These are phyloP conservation scores for Tulasnella sp. DNA, from an alignment of 768 basidiomycete species.

Conservation along the genomic window DNA sequence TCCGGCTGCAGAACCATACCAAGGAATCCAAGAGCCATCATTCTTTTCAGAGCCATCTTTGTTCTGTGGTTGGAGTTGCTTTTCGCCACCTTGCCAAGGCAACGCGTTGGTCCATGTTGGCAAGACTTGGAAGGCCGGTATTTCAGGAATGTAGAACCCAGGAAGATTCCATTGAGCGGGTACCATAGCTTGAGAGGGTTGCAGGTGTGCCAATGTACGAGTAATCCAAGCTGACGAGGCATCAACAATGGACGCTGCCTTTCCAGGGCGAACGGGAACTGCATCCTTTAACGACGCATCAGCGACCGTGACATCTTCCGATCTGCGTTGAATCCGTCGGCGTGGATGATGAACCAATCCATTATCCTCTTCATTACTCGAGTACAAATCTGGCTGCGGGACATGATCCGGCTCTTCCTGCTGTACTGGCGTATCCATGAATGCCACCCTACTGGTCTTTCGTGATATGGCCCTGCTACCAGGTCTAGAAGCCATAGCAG, in stretches of 20 bases:
- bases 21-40: slow-evolving; percentile 15
- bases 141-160: slow-evolving; percentile 34
- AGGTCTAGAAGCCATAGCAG: background rate
- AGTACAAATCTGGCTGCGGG: slow-evolving; percentile 11
- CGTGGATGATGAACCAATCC: background rate
- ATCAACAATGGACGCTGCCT: slow-evolving; percentile 23
- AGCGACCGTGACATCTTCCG: background rate
- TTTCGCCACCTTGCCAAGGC: slow-evolving; percentile 39
- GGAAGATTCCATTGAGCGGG: slow-evolving; percentile 32
- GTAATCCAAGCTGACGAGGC: slow-evolving; percentile 57
- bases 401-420: background rate
- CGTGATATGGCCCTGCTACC: background rate
- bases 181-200: slow-evolving; percentile 48
- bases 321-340: background rate
- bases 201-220: slow-evolving; percentile 48
- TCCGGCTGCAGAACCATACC: slow-evolving; percentile 6
- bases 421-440: background rate
- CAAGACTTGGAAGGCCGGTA: slow-evolving; percentile 40
- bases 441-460: background rate
- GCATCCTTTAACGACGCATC: slow-evolving; percentile 12
- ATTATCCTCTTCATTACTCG: slow-evolving; percentile 7
- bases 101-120: slow-evolving; percentile 39
- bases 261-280: slow-evolving; percentile 21
- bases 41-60: slow-evolving; percentile 28
- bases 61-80: slow-evolving; percentile 19